Conservation (phyloP, 2,329 filamentous ascomycete species). For the Fusarium foetens region DNA sequence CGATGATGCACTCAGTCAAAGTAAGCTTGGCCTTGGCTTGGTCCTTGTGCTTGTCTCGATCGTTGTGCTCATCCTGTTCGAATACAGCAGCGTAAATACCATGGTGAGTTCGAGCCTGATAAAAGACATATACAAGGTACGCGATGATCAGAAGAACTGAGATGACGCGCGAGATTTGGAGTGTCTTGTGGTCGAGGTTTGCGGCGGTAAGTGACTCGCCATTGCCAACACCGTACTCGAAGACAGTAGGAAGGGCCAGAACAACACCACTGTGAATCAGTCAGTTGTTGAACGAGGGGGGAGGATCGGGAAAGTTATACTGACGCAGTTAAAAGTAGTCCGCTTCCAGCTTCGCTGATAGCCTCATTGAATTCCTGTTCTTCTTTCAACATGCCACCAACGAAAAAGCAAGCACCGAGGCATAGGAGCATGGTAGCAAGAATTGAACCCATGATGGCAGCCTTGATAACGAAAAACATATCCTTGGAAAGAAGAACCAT, state of each 20-base stretch:
- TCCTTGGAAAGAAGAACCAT: slow-evolving; percentile 72
- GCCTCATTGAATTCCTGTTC: slow-evolving; percentile 78
- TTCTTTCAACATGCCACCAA: slow-evolving; percentile 74
- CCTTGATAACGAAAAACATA: slow-evolving; percentile 78
- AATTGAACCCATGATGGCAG: slow-evolving; percentile 85
- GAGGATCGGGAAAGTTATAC: slow-evolving; percentile 49
- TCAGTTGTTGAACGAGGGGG: slow-evolving; percentile 46
- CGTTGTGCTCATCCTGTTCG: slow-evolving; percentile 73
- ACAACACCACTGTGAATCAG: slow-evolving; percentile 47
- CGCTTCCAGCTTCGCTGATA: slow-evolving; percentile 82
- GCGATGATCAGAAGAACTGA: slow-evolving; percentile 76
- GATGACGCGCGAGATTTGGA: slow-evolving; percentile 76
- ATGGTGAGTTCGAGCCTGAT: slow-evolving; percentile 81
- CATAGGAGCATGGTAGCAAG: slow-evolving; percentile 85
- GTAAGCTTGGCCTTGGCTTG: slow-evolving; percentile 74
- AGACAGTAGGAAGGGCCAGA: slow-evolving; percentile 62
- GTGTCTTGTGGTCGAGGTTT: slow-evolving; percentile 62
- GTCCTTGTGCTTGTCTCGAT: slow-evolving; percentile 72
- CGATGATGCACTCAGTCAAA: slow-evolving; percentile 75
- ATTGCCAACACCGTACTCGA: slow-evolving; percentile 59
- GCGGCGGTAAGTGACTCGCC: slow-evolving; percentile 34
- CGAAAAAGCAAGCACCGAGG: slow-evolving; percentile 81
- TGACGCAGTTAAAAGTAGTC: slow-evolving; percentile 79
- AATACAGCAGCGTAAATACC: slow-evolving; percentile 80
- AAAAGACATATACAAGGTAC: slow-evolving; percentile 74